Base-by-base conservation (phyloP, 1,139 yeast species). In the Nakaseomyces delphensis region DNA sequence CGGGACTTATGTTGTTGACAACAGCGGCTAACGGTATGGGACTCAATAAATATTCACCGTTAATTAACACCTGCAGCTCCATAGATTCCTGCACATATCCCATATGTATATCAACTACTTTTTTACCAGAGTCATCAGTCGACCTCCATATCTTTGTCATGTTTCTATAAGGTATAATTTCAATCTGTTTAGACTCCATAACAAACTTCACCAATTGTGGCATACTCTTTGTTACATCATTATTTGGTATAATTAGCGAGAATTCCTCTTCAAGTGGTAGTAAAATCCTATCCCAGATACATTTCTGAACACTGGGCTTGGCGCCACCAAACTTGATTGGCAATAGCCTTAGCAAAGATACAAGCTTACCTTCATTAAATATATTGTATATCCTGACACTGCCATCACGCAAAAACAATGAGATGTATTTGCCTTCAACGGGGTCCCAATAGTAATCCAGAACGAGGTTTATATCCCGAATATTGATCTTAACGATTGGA, bases 371-470 rank as follows among this genome's bases (percentile, higher is more conserved):
- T 11, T 48, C 50, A 18, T 48, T 46, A 16, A 53, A 45, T 13
- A 45, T 45, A 43, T 59, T 59, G 39, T 51, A 50, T 4, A 57
- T 44, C 33, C 57, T 51, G 7, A 52, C 46, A 2, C 50, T 46
- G 1, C 62, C 62, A 46, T 56, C 58, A 15, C 38, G 42, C 42
- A 48, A 52, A n/a, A 51, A 43, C 4, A 57, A 31, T 3, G 55
- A 48, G 23, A 59, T 21, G 36, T 44, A 49, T 37, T 46, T 50
- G 4, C 62, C 60, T 13, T 44, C 45, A 10, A 45, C 19, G 2
- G 32, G 35, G 35, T 58, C 62, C 63, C 62, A 59, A 25, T 47
- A 46, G 33, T 33, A 51, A 8, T 45, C 45, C 2, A 45, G 44
- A 14, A 56, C 40, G 21, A 44, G 48, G 4, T 39, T 45, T 19